Conservation (phyloP, 2,329 filamentous ascomycete species). For the Calonectria hawksworthii region DNA sequence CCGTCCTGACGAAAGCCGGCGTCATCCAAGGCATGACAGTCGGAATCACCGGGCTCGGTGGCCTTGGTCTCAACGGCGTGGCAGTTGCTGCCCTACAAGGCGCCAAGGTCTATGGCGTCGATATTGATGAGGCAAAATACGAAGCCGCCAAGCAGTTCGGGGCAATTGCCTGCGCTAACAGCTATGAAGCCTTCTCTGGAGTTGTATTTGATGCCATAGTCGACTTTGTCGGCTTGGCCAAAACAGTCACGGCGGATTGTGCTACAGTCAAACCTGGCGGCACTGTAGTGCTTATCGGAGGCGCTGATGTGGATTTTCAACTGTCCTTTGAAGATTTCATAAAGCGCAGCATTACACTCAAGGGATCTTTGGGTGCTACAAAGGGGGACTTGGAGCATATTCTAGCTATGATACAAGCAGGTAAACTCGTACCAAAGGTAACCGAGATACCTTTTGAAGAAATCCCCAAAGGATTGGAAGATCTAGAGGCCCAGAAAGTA, state of each 20-base stretch:
- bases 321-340: conserved; percentile 16
- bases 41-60: conserved; percentile 22
- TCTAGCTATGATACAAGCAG: conserved; percentile 14
- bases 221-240: conserved; percentile 13
- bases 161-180: conserved; percentile 4
- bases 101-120: conserved; percentile 28
- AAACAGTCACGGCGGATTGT: not conserved
- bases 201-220: conserved; percentile 11
- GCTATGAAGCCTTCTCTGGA: not conserved
- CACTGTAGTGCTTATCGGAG: conserved; percentile 24
- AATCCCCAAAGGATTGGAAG: conserved; percentile 17
- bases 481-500: conserved; percentile 12
- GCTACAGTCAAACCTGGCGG: conserved; percentile 1
- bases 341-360: conserved; percentile 22
- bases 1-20: conserved; percentile 14
- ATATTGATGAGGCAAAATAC: conserved; percentile 26
- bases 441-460: conserved; percentile 25
- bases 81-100: conserved; percentile 20
- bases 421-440: conserved; percentile 19
- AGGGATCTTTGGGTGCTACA: conserved; percentile 21
- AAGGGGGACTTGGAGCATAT: conserved; percentile 24
- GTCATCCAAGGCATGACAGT: conserved; percentile 14
- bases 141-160: conserved; percentile 16
- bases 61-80: conserved; percentile 28
- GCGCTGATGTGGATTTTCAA: conserved; percentile 1